Conservation (phyloP, 2,329 filamentous ascomycete species). For the Penicillium corylophilum region DNA sequence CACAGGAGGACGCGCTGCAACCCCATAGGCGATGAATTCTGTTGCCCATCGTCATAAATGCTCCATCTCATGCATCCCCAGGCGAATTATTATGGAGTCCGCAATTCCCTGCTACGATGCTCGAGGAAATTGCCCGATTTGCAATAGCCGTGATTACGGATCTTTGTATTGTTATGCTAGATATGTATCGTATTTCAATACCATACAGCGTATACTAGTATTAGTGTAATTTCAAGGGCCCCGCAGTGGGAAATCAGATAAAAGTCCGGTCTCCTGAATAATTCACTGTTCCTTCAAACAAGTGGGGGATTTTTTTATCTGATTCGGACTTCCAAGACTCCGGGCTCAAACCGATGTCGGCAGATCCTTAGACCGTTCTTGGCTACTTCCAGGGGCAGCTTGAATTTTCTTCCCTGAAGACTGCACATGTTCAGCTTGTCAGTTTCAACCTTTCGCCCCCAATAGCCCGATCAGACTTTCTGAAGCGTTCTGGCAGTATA, state of each 20-base stretch:
- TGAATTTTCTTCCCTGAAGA: background rate
- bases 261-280: background rate
- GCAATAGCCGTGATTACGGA: background rate
- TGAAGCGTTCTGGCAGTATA: background rate
- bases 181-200: background rate
- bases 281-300: slow-evolving; percentile 3
- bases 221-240: background rate
- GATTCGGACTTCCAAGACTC: slow-evolving; percentile 5
- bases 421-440: background rate
- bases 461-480: background rate
- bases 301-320: slow-evolving; percentile 11
- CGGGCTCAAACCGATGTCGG: slow-evolving; percentile 16
- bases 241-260: slow-evolving; percentile 1
- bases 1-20: background rate
- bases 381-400: slow-evolving; percentile 1
- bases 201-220: background rate
- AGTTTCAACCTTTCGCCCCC: background rate
- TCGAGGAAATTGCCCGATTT: slow-evolving; percentile 2
- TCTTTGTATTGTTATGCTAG: background rate
- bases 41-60: background rate
- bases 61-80: too few species aligned
- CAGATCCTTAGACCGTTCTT: slow-evolving; percentile 7
- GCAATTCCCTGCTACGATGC: background rate
- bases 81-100: too few species aligned
- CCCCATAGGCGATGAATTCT: background rate